Conservation (phyloP, 352 stramenopile genomes). For the Phytophthora pistaciae region DNA sequence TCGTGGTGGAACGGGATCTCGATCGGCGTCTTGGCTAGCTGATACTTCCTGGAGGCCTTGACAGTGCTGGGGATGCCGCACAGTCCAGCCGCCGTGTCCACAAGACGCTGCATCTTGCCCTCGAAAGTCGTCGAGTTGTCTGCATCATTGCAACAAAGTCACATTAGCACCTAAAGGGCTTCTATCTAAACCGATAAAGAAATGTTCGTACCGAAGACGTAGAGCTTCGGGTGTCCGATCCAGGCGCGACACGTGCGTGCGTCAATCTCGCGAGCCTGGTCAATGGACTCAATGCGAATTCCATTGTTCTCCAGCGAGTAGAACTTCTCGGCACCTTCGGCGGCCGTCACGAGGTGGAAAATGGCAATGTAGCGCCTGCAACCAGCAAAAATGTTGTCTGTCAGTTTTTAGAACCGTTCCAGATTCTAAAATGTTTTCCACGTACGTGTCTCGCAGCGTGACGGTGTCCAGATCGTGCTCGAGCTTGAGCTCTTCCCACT, state of each 20-base stretch:
- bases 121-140: slow-evolving; percentile 89
- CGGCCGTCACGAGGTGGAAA: slow-evolving; percentile 92
- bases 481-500: slow-evolving; percentile 91
- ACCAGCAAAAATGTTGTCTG: background rate
- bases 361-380: slow-evolving; percentile 87
- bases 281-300: slow-evolving; percentile 94
- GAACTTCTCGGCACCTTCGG: slow-evolving; percentile 94
- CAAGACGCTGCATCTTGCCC: slow-evolving; percentile 89
- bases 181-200: background rate
- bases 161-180: slow-evolving; percentile 4
- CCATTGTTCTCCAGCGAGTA: slow-evolving; percentile 98
- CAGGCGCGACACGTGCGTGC: slow-evolving; percentile 76
- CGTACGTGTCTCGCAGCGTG: slow-evolving; percentile 83
- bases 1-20: slow-evolving; percentile 85
- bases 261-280: slow-evolving; percentile 93
- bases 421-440: slow-evolving; percentile 11
- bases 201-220: slow-evolving; percentile 69
- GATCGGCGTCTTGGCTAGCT: slow-evolving; percentile 56
- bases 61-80: slow-evolving; percentile 83
- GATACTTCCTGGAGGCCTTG: slow-evolving; percentile 81
- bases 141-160: slow-evolving; percentile 25
- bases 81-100: slow-evolving; percentile 76
- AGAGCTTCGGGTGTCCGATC: slow-evolving; percentile 88
- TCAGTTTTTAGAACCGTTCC: background rate
- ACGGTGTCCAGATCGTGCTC: slow-evolving; percentile 87